Evolutionary conservation across 768 basidiomycete species (phyloP), one percentile per base, ranked within the genome.

Genomic region (Serendipita indica): DNA sequence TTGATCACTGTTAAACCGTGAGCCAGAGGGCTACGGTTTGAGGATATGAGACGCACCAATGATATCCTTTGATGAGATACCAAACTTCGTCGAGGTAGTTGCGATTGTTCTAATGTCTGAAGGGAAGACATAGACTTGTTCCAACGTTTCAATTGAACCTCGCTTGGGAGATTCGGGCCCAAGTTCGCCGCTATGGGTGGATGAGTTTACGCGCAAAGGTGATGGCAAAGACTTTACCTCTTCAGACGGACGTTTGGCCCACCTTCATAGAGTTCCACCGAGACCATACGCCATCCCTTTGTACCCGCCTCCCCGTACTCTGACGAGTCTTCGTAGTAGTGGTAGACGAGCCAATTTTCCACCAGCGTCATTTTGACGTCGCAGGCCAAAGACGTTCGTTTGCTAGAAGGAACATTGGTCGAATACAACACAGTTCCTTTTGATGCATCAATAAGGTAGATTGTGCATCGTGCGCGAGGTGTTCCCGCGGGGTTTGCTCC

Each of bases 321-420:
- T 39, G 71, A 69, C 20, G 79, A 76, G 12, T 74, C 77, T 57
- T 89, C 84, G 66, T 82, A 90, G 67, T 88, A 93, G 60, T 84
- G 76, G 70, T 91, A 94, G 5, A 91, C 84, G 41, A 98, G 68
- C 92, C 93, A 96, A 67, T 98, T 96, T 71, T 97, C 93, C 22
- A 78, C 75, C 58, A 98, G 72, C 2, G 73, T 70, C 18, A 81
- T 79, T 63, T 84, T 79, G 16, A 94, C 72, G 62, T 84, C 78
- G 68, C 89, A 88, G 3, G 65, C 71, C 12, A 20, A 20, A 5
- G 22, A 10, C 4, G 22, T n/a, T 54, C 49, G 49, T 25, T 43
- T 43, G n/a, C 25, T 28, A n/a, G 49, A 18, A 12, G 81, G 79
- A 5, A 93, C 66, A 30, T 73, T 72, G 1, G 76, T 75, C 39